Base-by-base conservation (phyloP, 352 stramenopile species). In the Phytophthora constricta region DNA sequence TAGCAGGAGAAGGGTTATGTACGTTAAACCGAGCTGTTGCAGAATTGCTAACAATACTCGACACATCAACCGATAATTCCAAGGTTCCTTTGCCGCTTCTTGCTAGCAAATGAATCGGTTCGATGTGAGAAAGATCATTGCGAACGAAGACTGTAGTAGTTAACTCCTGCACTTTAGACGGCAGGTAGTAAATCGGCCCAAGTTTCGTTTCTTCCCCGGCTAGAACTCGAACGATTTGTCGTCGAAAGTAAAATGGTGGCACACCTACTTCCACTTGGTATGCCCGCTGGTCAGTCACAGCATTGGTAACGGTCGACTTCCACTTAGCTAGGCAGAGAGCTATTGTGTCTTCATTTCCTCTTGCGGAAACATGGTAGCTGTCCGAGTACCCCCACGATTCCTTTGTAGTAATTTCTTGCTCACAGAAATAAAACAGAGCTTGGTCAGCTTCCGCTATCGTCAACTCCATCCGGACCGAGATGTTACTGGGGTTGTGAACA, bases 101-200 rank as follows among this genome's bases (percentile, higher is more conserved):
- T 5, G 77, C 84, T 25, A 63, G 17, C 19, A 92, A 42, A 2
- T 28, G 22, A 5, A 90, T 42, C 13, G 71, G 58, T 49, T 92
- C 84, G 23, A 92, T 80, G 51, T 92, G 84, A 2, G 84, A 85
- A n/a, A 92, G 72, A 39, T 82, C 64, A 46, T 88, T 90, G 25
- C 84, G 84, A 11, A 92, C 70, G 58, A 77, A 92, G 4, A 90
- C 34, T 25, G 27, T 68, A 0, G 67, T 68, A 17, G 60, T 42
- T 13, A 85, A 53, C 37, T 76, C 48, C 22, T 74, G 61, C 5
- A 75, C 70, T 54, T 58, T 61, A 9, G 76, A 81, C 9, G 84
- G 81, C 5, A 87, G 68, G 53, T 89, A 92, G 54, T 86, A 88
- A n/a, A 92, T 77, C 0, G 84, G 84, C 13, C 84, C 84, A 51